Percentiles rank a stretch among this genome's conserved stretches.
These are phyloP conservation scores for Boletus edulis DNA, from an alignment of 768 basidiomycete species.

Conservation along the genomic window DNA sequence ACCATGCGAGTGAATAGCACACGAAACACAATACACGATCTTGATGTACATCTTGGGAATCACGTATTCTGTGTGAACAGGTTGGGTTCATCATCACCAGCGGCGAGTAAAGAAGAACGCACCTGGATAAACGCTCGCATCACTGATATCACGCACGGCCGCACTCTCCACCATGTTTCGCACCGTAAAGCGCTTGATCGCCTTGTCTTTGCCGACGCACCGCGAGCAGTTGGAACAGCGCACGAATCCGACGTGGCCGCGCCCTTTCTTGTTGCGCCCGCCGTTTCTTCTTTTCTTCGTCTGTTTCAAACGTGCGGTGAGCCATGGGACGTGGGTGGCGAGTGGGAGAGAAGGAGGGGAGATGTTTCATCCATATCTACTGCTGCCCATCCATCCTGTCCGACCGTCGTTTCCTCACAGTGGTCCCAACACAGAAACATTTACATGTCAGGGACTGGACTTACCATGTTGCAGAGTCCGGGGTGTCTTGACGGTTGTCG, in stretches of 20 bases:
- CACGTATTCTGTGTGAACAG: slow-evolving; percentile 66
- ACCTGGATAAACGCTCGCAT: slow-evolving; percentile 93
- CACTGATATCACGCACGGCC: slow-evolving; percentile 95
- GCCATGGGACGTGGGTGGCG: not conserved
- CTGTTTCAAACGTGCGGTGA: slow-evolving; percentile 38
- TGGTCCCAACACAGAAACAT: not conserved
- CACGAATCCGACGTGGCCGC: slow-evolving; percentile 92
- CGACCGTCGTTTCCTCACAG: not conserved
- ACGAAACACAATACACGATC: slow-evolving; percentile 98
- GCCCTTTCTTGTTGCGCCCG: slow-evolving; percentile 99
- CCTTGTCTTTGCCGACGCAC: slow-evolving; percentile 98
- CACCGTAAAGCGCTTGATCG: slow-evolving; percentile 99
- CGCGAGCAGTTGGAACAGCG: slow-evolving; percentile 99
- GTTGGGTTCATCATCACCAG: not conserved
- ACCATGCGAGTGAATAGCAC: slow-evolving; percentile 99
- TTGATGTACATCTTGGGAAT: slow-evolving; percentile 98
- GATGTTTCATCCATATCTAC: slow-evolving; percentile 8
- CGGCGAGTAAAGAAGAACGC: slow-evolving; percentile 22
- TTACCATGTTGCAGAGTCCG: slow-evolving; percentile 30
- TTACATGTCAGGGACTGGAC: slow-evolving; percentile 6
- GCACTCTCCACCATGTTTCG: slow-evolving; percentile 99
- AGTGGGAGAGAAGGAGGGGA: not conserved
- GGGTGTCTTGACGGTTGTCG: slow-evolving; percentile 24
- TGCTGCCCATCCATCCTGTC: slow-evolving; percentile 7
- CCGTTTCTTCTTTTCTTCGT: slow-evolving; percentile 99